phyloP scores from a whole-genome alignment of 2,329 filamentous ascomycete genomes.

The Phoma sp. region DNA sequence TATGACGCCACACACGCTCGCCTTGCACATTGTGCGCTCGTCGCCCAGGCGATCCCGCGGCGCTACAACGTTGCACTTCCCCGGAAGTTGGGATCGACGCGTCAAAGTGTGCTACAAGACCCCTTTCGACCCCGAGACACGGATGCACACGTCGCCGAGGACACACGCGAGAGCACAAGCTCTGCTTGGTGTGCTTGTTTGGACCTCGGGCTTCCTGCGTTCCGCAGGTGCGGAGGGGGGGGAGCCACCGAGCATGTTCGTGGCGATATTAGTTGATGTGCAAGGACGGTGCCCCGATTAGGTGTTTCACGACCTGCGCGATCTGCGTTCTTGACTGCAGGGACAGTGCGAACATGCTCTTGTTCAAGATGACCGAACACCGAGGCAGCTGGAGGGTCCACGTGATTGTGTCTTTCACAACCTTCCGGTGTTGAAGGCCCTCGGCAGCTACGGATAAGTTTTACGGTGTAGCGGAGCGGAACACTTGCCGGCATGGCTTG shows the following conservation, averaged over 20 bases:
- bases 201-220: conserved; percentile 1
- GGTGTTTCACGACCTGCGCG: background rate
- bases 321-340: background rate
- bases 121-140: background rate
- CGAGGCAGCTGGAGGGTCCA: background rate
- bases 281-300: background rate
- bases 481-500: conserved; percentile 16
- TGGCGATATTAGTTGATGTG: background rate
- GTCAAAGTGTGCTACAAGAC: background rate
- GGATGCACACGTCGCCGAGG: background rate
- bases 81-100: background rate
- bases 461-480: conserved; percentile 20
- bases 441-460: background rate
- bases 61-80: background rate
- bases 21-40: background rate
- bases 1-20: background rate
- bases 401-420: conserved; percentile 8
- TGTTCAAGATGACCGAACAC: background rate
- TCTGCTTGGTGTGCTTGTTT: conserved; percentile 20
- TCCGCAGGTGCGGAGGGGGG: background rate
- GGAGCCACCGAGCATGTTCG: background rate
- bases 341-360: background rate
- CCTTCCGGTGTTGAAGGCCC: background rate
- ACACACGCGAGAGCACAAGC: background rate
- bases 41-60: background rate